Conservation (phyloP, 2,329 filamentous ascomycete species). For the Fusarium brevicatenulatum region DNA sequence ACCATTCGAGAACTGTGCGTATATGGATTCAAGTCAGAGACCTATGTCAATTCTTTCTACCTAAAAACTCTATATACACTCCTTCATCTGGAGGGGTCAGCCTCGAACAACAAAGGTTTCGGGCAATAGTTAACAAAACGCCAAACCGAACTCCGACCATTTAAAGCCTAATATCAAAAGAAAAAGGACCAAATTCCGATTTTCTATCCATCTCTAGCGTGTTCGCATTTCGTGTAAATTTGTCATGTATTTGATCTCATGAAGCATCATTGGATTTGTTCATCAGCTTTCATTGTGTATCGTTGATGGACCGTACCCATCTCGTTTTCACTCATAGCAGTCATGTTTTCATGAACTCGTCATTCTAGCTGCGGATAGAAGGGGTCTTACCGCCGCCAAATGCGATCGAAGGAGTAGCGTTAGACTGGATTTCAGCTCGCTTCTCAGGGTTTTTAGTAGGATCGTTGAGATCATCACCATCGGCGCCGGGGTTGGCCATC, state of each 20-base stretch:
- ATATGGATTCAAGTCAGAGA: background rate
- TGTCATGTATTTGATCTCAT: background rate
- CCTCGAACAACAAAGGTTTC: background rate
- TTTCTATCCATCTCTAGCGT: background rate
- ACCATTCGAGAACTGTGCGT: background rate
- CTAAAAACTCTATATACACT: background rate
- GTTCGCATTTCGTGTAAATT: background rate
- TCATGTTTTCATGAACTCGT: conserved; percentile 5
- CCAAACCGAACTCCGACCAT: background rate
- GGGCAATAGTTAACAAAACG: background rate
- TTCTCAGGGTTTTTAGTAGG: conserved; percentile 57
- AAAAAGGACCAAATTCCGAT: background rate
- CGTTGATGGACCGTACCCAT: conserved; percentile 9
- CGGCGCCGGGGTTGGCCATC: conserved; percentile 60
- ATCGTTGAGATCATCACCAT: conserved; percentile 56
- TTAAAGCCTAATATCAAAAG: background rate
- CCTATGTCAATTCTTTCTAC: background rate
- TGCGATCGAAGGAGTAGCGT: conserved; percentile 28
- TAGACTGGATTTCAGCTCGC: conserved; percentile 43
- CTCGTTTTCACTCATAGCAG: background rate
- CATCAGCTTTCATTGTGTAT: conserved; percentile 11
- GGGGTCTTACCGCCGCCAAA: conserved; percentile 35
- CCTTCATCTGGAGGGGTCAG: background rate
- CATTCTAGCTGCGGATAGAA: conserved; percentile 35
- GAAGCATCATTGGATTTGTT: background rate